Evolutionary conservation across 495 filamentous ascomycete genomes (phyloP).

Genomic region (Sabuloglossum arenarium): DNA sequence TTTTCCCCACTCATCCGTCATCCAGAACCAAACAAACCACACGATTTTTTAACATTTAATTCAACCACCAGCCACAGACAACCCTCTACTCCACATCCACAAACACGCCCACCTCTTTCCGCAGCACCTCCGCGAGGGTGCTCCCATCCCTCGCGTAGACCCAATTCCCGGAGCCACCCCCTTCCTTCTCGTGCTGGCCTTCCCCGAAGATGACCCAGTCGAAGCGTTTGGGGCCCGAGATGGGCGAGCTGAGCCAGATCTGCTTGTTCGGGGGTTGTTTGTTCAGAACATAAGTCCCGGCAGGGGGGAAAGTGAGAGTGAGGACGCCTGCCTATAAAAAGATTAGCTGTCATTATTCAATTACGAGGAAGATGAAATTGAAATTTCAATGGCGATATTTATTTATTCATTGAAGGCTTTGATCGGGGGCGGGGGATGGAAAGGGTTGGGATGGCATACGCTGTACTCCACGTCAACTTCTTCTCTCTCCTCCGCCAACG

Average conservation of each 20-base stretch:
- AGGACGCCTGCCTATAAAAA: conserved; percentile 57
- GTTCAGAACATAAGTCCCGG: conserved; percentile 80
- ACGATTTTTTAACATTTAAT: not conserved
- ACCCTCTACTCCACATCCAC: not conserved
- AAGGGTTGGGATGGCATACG: too few species aligned
- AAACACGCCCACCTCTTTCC: conserved; percentile 33
- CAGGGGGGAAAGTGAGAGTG: conserved; percentile 39
- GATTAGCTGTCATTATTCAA: too few species aligned
- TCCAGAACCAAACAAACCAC: too few species aligned
- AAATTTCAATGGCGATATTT: not conserved
- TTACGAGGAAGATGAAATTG: not conserved
- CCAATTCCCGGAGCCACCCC: conserved; percentile 50
- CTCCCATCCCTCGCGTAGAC: conserved; percentile 65
- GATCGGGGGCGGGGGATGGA: too few species aligned
- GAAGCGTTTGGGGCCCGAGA: conserved; percentile 81
- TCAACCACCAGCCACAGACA: not conserved
- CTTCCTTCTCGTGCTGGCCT: conserved; percentile 53
- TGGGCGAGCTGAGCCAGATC: conserved; percentile 87
- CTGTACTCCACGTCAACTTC: conserved; percentile 38
- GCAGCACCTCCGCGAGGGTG: conserved; percentile 48
- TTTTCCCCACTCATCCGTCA: too few species aligned
- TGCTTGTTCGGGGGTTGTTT: conserved; percentile 96
- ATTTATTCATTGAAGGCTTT: conserved; percentile 1
- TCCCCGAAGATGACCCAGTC: conserved; percentile 62
- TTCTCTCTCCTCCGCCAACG: conserved; percentile 20